phyloP scores from a whole-genome alignment of 805 yeast genomes.

The Starmerella powellii region DNA sequence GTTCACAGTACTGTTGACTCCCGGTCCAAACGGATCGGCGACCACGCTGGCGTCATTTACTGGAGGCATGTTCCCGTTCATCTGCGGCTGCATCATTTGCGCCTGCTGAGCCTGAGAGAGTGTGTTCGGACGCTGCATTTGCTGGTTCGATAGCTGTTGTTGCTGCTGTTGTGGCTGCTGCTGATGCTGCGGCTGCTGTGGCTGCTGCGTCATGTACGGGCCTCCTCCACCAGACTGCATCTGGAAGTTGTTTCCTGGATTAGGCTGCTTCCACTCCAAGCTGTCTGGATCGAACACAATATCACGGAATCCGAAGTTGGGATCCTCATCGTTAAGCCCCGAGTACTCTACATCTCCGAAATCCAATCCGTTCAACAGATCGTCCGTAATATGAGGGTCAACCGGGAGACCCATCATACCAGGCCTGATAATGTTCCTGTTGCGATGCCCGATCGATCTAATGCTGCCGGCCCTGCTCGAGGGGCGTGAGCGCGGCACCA shows the following conservation, averaged over 20 bases:
- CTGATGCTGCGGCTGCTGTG: constrained; percentile 3
- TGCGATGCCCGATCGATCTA: constrained; percentile 7
- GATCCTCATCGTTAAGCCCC: not conserved
- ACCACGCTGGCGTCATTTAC: not conserved
- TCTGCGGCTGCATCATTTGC: constrained; percentile 1
- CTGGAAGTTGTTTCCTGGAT: not conserved
- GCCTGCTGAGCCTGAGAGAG: not conserved
- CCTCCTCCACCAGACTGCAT: not conserved
- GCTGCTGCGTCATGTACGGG: not conserved
- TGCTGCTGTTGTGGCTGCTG: not conserved
- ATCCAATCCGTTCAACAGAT: constrained; percentile 8
- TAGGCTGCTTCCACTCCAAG: constrained; percentile 7
- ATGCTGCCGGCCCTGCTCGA: not conserved
- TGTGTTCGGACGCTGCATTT: not conserved
- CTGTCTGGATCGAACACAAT: constrained; percentile 9
- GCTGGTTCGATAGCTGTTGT: too few species aligned
- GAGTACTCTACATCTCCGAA: constrained; percentile 10
- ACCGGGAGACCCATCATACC: constrained; percentile 22
- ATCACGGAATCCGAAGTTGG: constrained; percentile 1
- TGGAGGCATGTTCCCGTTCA: not conserved
- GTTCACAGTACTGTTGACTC: not conserved
- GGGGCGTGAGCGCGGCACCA: constrained; percentile 4
- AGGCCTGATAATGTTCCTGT: constrained; percentile 17
- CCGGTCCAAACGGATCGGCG: not conserved
- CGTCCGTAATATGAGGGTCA: constrained; percentile 18